Evolutionary conservation across 2,329 filamentous ascomycete genomes (phyloP).

Genomic region (Talaromyces sp.): DNA sequence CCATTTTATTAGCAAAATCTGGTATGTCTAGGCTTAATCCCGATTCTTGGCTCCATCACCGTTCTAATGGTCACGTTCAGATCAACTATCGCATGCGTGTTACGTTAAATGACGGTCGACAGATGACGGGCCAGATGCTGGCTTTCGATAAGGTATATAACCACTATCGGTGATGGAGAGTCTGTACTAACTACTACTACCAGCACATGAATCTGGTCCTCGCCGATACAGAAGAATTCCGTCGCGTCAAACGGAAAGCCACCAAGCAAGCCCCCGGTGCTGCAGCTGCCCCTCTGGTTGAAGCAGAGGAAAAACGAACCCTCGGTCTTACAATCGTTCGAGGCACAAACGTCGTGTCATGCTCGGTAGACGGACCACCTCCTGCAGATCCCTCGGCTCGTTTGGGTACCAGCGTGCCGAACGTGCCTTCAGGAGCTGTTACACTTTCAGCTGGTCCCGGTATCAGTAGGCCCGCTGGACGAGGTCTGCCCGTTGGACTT

Average conservation of each 20-base stretch:
- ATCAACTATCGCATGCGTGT: slow-evolving; percentile 99
- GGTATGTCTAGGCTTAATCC: slow-evolving; percentile 44
- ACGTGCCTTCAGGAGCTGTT: slow-evolving; percentile 52
- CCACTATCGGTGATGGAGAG: neutral
- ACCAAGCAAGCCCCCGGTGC: slow-evolving; percentile 60
- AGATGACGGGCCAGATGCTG: slow-evolving; percentile 97
- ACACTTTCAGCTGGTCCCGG: slow-evolving; percentile 78
- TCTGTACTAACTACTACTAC: slow-evolving; percentile 6
- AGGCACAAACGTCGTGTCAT: slow-evolving; percentile 87
- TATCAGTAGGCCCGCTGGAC: slow-evolving; percentile 83
- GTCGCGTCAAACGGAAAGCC: slow-evolving; percentile 79
- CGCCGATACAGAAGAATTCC: slow-evolving; percentile 97
- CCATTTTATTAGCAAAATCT: slow-evolving; percentile 56
- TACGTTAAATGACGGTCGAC: slow-evolving; percentile 87
- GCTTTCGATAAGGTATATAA: slow-evolving; percentile 85
- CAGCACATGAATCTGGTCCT: slow-evolving; percentile 99
- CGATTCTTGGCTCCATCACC: neutral
- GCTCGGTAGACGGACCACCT: slow-evolving; percentile 92
- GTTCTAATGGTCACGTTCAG: slow-evolving; percentile 44
- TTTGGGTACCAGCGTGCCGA: slow-evolving; percentile 69
- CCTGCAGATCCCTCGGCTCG: slow-evolving; percentile 88
- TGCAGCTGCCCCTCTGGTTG: slow-evolving; percentile 61
- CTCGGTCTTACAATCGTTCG: slow-evolving; percentile 91
- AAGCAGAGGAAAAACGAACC: slow-evolving; percentile 96
- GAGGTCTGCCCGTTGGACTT: slow-evolving; percentile 75